Conservation (phyloP, 2,329 filamentous ascomycete genomes). For the Aspergillus sp. region DNA sequence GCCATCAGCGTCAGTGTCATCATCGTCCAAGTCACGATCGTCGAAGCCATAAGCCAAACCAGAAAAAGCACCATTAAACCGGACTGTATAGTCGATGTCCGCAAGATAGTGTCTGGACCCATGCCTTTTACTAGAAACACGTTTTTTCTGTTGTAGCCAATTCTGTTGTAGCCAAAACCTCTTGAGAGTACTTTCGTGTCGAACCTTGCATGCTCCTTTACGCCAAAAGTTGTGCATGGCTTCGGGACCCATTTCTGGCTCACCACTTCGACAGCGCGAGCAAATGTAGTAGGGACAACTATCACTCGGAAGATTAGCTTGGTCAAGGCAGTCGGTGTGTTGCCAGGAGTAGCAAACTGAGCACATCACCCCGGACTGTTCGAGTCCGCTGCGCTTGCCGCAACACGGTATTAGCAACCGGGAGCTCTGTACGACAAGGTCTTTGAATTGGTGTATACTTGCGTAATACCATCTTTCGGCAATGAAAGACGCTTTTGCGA, state of each 20-base stretch:
- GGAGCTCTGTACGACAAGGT: conserved; percentile 17
- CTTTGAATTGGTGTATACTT: conserved; percentile 22
- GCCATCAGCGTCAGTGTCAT: too few species aligned
- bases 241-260: neutral
- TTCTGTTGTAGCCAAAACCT: too few species aligned
- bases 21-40: too few species aligned
- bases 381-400: conserved; percentile 20
- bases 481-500: conserved; percentile 26
- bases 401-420: conserved; percentile 26
- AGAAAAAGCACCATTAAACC: conserved; percentile 17
- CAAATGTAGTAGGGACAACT: neutral
- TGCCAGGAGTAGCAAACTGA: conserved; percentile 20
- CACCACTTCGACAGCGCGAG: neutral
- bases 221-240: too few species aligned
- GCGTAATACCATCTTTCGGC: conserved; percentile 25
- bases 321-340: conserved; percentile 10
- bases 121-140: too few species aligned
- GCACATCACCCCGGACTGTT: conserved; percentile 19
- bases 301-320: neutral
- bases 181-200: too few species aligned
- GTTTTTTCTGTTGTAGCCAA: too few species aligned
- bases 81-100: conserved; percentile 19
- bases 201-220: too few species aligned
- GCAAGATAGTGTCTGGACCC: too few species aligned
- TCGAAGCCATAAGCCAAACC: conserved; percentile 25